These are phyloP conservation scores for Glycyrrhiza uralensis DNA, from an alignment of 306 rosid genomes.

Conservation along the genomic window DNA sequence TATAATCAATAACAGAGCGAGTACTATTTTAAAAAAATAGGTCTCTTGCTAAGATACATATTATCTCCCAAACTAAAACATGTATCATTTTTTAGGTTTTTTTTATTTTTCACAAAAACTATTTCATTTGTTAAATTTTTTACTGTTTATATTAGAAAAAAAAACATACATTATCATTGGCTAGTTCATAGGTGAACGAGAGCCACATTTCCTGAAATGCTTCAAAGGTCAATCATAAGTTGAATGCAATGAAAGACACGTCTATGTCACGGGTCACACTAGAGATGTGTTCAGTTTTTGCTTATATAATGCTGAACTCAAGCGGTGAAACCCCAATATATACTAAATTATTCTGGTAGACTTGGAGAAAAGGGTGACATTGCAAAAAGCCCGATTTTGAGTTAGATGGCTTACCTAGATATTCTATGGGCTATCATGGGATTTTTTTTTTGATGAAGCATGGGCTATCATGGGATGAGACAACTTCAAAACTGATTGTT, in stretches of 20 bases:
- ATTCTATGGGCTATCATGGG: not conserved
- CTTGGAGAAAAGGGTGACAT: not conserved
- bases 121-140: too few species aligned
- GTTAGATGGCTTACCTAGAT: slow-evolving; percentile 26
- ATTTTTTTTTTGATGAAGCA: too few species aligned
- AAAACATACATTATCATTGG: too few species aligned
- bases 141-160: too few species aligned
- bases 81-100: too few species aligned
- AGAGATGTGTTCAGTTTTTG: not conserved
- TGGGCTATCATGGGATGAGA: not conserved
- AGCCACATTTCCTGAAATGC: not conserved
- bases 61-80: too few species aligned
- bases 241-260: not conserved
- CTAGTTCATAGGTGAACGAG: too few species aligned
- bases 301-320: not conserved
- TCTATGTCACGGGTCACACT: not conserved
- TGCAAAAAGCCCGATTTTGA: not conserved
- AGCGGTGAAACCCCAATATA: slow-evolving; percentile 20
- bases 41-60: too few species aligned
- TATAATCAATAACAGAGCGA: too few species aligned
- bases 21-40: too few species aligned
- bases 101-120: too few species aligned
- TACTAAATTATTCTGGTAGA: not conserved
- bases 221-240: not conserved
- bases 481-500: slow-evolving; percentile 6